A percentile compares a stretch with the other conserved stretches of the same genome.
These are phyloP conservation scores for Byssothecium circinans DNA, from an alignment of 2,329 filamentous ascomycete species.

Conservation along the genomic window DNA sequence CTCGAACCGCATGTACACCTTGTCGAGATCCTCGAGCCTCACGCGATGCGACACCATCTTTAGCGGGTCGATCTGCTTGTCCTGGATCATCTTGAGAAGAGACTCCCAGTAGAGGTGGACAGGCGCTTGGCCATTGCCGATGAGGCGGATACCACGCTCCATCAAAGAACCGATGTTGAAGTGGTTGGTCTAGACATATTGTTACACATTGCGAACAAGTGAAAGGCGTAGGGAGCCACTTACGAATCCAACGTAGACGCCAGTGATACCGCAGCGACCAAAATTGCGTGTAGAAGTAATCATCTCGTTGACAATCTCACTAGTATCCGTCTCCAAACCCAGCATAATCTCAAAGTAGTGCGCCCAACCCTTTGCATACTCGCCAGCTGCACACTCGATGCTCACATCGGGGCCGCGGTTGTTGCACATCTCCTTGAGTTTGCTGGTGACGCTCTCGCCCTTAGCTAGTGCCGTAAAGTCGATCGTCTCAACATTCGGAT, in stretches of 20 bases:
- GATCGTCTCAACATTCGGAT: slow-evolving; percentile 67
- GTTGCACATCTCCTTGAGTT: slow-evolving; percentile 72
- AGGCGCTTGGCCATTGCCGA: slow-evolving; percentile 68
- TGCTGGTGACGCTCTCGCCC: slow-evolving; percentile 67
- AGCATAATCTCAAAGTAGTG: slow-evolving; percentile 62
- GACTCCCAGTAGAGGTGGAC: slow-evolving; percentile 85
- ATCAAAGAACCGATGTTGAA: slow-evolving; percentile 84
- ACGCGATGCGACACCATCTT: slow-evolving; percentile 83
- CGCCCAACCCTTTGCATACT: slow-evolving; percentile 64
- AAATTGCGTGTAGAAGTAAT: slow-evolving; percentile 71
- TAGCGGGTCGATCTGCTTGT: slow-evolving; percentile 69
- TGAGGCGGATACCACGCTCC: slow-evolving; percentile 82
- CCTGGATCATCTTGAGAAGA: slow-evolving; percentile 68
- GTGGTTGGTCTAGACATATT: slow-evolving; percentile 66
- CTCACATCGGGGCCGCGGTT: slow-evolving; percentile 71
- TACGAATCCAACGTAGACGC: slow-evolving; percentile 65
- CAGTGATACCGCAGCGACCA: slow-evolving; percentile 76
- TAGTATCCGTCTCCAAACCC: slow-evolving; percentile 82
- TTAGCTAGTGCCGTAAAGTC: slow-evolving; percentile 68
- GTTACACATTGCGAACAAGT: too few relatives aligned
- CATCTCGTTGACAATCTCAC: slow-evolving; percentile 80
- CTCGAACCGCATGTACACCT: slow-evolving; percentile 64
- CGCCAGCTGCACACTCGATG: slow-evolving; percentile 68
- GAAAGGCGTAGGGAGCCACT: slow-evolving; percentile 26
- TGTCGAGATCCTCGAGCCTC: slow-evolving; percentile 51